Base-by-base conservation (phyloP, 2,329 filamentous ascomycete genomes). In the Pyrenophora graminea region DNA sequence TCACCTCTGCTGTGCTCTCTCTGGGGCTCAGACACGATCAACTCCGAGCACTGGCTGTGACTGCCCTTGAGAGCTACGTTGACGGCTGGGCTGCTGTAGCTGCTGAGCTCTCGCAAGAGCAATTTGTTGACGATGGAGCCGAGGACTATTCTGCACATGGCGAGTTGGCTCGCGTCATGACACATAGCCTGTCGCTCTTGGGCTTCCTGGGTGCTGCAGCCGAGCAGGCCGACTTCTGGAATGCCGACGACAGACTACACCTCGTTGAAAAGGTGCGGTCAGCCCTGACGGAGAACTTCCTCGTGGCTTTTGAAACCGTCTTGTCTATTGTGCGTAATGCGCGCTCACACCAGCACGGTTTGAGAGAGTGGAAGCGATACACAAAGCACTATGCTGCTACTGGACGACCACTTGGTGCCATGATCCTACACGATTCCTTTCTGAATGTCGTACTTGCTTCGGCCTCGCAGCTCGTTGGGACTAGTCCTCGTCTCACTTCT, bases 251-350 rank as follows among this genome's bases (percentile, higher is more conserved):
- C 59, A 85, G 91, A 45, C 75, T 95, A 23, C 80, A 82, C 3
- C 75, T 97, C 39, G 83, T 97, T 13, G 83, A 88, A 53, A 82
- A 85, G 40, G 75, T 96, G 30, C 86, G 86, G 45, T 79, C 81
- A 27, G 81, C 96, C 15, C 78, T 99, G 10, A 93, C 91, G 0
- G 92, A 96, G 65, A 80, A 85, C 6, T 96, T 96, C 68, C 81
- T 97, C 59, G 84, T 95, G 10, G 86, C 89, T 2, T 84, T 97
- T 32, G 94, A 97, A 75, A 91, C 90, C 0, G 89, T 91, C 7
- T 87, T 96, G 51, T 97, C 93, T 7, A 91, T 90, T 7, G 89
- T 97, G 58, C 88, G 93, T 48, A 96, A 95, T 73, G 83, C 87
- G 2, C 85, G 85, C 59, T 82, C 82, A 23, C 77, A 85, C 19